Base-by-base conservation (phyloP, 331 rosid genomes). In the Pyrus hybrid region DNA sequence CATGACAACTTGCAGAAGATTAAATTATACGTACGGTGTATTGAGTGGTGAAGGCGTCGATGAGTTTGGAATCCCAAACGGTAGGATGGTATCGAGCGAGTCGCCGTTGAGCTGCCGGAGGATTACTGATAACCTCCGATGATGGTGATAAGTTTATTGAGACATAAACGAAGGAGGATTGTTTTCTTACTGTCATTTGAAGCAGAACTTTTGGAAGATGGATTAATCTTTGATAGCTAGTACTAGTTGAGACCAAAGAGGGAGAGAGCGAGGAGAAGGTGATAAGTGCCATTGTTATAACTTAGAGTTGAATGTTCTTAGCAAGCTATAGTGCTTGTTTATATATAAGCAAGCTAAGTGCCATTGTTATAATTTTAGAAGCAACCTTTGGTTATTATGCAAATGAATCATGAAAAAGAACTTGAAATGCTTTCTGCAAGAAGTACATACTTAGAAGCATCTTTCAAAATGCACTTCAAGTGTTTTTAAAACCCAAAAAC, bases 11-110 rank as follows among this genome's bases (percentile, higher is more conserved):
- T 60, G 32, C 37, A 41, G 10, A 41, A 13, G 45, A 11, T 10
- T 4, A 4, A 41, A 41, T 1, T 41, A 41, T 10, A 41, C 45
- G 13, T 41, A 10, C 45, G 4, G 13, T 41, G 45, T 68, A 80
- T 22, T 37, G 80, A 32, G 77, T 71, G 23, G 21, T 51, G 17
- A 83, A 77, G 35, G 84, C 68, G 14, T 68, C 68, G 14, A 83
- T 83, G 74, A 63, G 76, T 8, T 57, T 29, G 16, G 29, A 26
- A 58, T 66, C 82, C 84, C 87, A 83, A 33, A 80, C 32, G 8
- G 63, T 83, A 0, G 84, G 82, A 77, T 83, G 84, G 61, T 83
- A 83, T 16, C 57, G 20, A 54, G 87, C 87, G 33, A 72, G 73
- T 29, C 84, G 73, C 11, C 82, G 43, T 21, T 47, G 81, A 6